Percentiles rank a stretch among this genome's conserved stretches.
Evolutionary conservation across 2,329 filamentous ascomycete species (phyloP).

Genomic region (Lasiodiplodia gonubiensis): DNA sequence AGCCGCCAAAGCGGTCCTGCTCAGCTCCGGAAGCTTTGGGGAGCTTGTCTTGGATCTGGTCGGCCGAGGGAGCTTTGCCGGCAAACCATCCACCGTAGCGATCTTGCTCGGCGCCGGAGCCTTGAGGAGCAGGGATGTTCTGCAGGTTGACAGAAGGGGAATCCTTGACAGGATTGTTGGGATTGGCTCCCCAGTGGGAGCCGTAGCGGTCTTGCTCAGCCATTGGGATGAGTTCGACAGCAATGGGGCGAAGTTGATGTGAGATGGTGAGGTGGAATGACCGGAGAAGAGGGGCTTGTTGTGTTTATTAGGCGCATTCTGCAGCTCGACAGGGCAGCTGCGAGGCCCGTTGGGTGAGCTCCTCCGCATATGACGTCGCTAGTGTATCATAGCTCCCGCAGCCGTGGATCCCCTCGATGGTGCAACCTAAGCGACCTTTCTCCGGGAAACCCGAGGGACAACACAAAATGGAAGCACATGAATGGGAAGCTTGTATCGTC

Average conservation of each 20-base stretch:
- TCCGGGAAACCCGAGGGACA: not conserved
- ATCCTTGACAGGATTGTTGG: slow-evolving; percentile 25
- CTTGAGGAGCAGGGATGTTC: slow-evolving; percentile 21
- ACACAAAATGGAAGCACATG: not conserved
- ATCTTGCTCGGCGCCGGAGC: slow-evolving; percentile 28
- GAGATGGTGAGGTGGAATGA: not conserved
- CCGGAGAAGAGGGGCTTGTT: slow-evolving; percentile 19
- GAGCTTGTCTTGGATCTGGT: slow-evolving; percentile 18
- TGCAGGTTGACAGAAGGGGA: slow-evolving; percentile 20
- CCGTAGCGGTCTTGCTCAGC: slow-evolving; percentile 29
- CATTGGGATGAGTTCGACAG: slow-evolving; percentile 22
- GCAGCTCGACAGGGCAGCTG: slow-evolving; percentile 15
- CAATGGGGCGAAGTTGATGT: not conserved
- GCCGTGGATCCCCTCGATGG: slow-evolving; percentile 4
- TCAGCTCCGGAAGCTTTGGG: slow-evolving; percentile 15
- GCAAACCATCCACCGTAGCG: slow-evolving; percentile 27
- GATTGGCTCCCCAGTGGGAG: slow-evolving; percentile 26
- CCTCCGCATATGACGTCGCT: slow-evolving; percentile 26
- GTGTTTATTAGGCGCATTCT: slow-evolving; percentile 5
- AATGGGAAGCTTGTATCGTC: not conserved
- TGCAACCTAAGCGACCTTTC: slow-evolving; percentile 2
- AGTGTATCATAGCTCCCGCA: slow-evolving; percentile 26
- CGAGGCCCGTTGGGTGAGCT: slow-evolving; percentile 22
- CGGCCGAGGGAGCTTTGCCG: slow-evolving; percentile 20
- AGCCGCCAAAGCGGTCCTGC: slow-evolving; percentile 23